Evolutionary conservation across 2,329 filamentous ascomycete genomes (phyloP), one percentile per base, ranked within the genome.

Genomic region (Phoma sp.): DNA sequence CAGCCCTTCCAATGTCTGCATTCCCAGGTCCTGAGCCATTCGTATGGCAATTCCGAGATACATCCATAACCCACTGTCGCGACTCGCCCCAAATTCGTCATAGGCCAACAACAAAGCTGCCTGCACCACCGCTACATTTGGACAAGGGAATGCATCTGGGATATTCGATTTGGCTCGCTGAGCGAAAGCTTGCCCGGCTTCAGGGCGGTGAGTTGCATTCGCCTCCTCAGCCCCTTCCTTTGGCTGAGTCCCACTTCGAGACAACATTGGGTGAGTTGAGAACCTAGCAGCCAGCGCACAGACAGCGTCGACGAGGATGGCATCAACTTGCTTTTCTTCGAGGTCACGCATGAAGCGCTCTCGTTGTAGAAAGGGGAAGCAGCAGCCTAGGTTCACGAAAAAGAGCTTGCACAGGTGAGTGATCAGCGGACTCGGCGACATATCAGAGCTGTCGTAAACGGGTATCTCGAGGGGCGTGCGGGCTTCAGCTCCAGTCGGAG

Each of bases 1-100:
- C 36, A 96, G 81, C 0, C 91, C 91, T 59, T 93, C 88, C 13
- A 89, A 81, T 60, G 92, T 96, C 62, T 93, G 90, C 60, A 96
- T 80, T 0, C 92, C 91, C 8, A 96, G 75, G 67, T 92, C 89
- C 56, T 90, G 84, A 0, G 88, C 88, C 86, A 92, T 89, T 4
- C 91, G 87, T 56, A 96, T 96, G 0, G 91, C 88, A 46, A 93
- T 87, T 0, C 91, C 92, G 1, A 96, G 80, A 68, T 96, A 96
- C 91, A 96, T 96, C 91, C 92, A 96, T 6, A 96, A 75, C 0
- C 91, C 90, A 70, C 91, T 96, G 67, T 96, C 92, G 64, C 93
- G 90, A 61, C 91, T 90, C 9, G 90, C 89, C 1, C 91, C 92
- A 63, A 96, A 96, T 38, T 93, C 89, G 62, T 96, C 91, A 67